Conservation (phyloP, 2,329 filamentous ascomycete genomes). For the Penicillium sp. region DNA sequence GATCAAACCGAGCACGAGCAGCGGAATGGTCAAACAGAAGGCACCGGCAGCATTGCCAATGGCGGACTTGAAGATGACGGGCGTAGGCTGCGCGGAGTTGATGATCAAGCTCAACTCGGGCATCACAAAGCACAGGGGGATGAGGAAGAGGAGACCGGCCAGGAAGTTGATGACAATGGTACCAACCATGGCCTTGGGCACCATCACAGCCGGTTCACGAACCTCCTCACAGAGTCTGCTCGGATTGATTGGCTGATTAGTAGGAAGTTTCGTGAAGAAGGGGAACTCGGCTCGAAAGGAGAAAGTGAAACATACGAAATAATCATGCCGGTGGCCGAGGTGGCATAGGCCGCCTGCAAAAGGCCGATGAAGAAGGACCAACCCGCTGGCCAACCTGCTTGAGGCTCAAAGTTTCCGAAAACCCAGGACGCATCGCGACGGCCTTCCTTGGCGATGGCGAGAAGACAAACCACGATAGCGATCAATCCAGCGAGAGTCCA, state of each 20-base stretch:
- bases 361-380: constrained; percentile 67
- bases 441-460: constrained; percentile 62
- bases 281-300: no score
- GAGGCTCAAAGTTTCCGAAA: constrained; percentile 48
- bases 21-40: constrained; percentile 61
- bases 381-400: constrained; percentile 62
- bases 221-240: constrained; percentile 60
- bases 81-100: constrained; percentile 63
- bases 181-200: constrained; percentile 62
- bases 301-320: constrained; percentile 53
- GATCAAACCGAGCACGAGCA: constrained; percentile 66
- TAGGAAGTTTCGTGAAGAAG: no score
- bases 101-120: constrained; percentile 59
- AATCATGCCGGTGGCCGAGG: constrained; percentile 69
- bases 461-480: constrained; percentile 62
- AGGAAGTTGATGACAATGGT: constrained; percentile 59
- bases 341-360: constrained; percentile 59
- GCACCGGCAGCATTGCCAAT: constrained; percentile 64
- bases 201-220: constrained; percentile 56
- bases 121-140: constrained; percentile 68
- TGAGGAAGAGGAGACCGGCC: constrained; percentile 60
- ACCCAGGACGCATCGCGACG: constrained; percentile 57
- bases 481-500: constrained; percentile 58
- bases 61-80: constrained; percentile 64
- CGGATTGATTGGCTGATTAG: neutral